Conservation (phyloP, 2,329 filamentous ascomycete species). For the Colletotrichum orbiculare region DNA sequence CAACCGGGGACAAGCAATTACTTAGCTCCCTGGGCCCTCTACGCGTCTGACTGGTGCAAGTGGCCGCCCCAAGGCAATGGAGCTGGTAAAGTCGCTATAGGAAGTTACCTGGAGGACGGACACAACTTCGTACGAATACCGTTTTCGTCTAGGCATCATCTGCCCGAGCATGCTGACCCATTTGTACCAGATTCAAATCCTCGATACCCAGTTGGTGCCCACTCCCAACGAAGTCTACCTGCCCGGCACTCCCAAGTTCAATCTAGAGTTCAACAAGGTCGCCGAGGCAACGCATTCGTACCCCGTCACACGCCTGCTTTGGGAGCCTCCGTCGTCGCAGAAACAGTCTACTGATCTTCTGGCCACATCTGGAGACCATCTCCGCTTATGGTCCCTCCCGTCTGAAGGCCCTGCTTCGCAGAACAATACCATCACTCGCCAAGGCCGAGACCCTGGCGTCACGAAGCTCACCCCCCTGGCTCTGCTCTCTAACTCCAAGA, state of each 20-base stretch:
- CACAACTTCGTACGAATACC: slow-evolving; percentile 86
- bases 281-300: slow-evolving; percentile 98
- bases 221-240: slow-evolving; percentile 76
- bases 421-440: slow-evolving; percentile 76
- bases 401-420: slow-evolving; percentile 67
- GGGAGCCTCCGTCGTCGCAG: slow-evolving; percentile 94
- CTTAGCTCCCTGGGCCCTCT: slow-evolving; percentile 92
- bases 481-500: slow-evolving; percentile 96
- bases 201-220: slow-evolving; percentile 84
- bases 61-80: slow-evolving; percentile 86
- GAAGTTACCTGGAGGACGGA: slow-evolving; percentile 96
- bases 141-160: slow-evolving; percentile 4
- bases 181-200: slow-evolving; percentile 85
- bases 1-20: slow-evolving; percentile 88
- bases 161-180: slow-evolving; percentile 28
- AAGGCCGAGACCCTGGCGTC: slow-evolving; percentile 66
- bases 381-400: slow-evolving; percentile 93
- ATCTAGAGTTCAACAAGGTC: slow-evolving; percentile 89
- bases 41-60: slow-evolving; percentile 99
- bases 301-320: slow-evolving; percentile 92
- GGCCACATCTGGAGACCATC: slow-evolving; percentile 93
- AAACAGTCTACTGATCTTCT: slow-evolving; percentile 96
- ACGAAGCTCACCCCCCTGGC: slow-evolving; percentile 92
- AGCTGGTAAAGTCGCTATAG: slow-evolving; percentile 92
- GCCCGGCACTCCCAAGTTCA: slow-evolving; percentile 77